Evolutionary conservation across 2,329 filamentous ascomycete species (phyloP).

Genomic region (Ascochyta koolunga): DNA sequence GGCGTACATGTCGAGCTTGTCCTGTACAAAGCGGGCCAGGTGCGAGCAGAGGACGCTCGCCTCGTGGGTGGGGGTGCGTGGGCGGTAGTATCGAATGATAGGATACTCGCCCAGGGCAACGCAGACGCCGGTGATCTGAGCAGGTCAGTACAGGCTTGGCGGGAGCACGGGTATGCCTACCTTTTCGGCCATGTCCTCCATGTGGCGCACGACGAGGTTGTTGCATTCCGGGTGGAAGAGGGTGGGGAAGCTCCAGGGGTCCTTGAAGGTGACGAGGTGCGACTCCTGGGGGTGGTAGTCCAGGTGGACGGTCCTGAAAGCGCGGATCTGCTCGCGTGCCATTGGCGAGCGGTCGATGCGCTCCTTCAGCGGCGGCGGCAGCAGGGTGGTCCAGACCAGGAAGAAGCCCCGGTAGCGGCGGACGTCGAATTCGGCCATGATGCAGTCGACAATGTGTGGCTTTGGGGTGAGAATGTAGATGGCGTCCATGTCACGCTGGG

Average conservation of each 20-base stretch:
- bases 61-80: slow-evolving; percentile 77
- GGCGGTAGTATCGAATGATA: slow-evolving; percentile 87
- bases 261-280: slow-evolving; percentile 86
- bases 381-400: slow-evolving; percentile 83
- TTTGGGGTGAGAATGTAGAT: slow-evolving; percentile 89
- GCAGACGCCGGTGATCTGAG: slow-evolving; percentile 81
- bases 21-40: slow-evolving; percentile 87
- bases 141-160: slow-evolving; percentile 5
- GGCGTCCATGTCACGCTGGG: slow-evolving; percentile 90
- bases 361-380: slow-evolving; percentile 72
- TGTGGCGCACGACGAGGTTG: slow-evolving; percentile 77
- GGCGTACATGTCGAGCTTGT: slow-evolving; percentile 87
- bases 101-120: slow-evolving; percentile 94
- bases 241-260: slow-evolving; percentile 94
- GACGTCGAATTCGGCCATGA: slow-evolving; percentile 89
- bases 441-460: slow-evolving; percentile 87
- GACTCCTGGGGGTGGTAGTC: slow-evolving; percentile 92
- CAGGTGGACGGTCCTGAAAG: slow-evolving; percentile 81
- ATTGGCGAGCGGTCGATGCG: slow-evolving; percentile 74
- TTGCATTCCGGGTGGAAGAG: slow-evolving; percentile 93
- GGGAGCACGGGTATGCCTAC: slow-evolving; percentile 52
- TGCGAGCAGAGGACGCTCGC: slow-evolving; percentile 86
- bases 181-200: slow-evolving; percentile 87
- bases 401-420: slow-evolving; percentile 79
- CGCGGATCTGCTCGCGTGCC: slow-evolving; percentile 75